Base-by-base conservation (phyloP, 352 stramenopile species). In the Phytophthora pistaciae region DNA sequence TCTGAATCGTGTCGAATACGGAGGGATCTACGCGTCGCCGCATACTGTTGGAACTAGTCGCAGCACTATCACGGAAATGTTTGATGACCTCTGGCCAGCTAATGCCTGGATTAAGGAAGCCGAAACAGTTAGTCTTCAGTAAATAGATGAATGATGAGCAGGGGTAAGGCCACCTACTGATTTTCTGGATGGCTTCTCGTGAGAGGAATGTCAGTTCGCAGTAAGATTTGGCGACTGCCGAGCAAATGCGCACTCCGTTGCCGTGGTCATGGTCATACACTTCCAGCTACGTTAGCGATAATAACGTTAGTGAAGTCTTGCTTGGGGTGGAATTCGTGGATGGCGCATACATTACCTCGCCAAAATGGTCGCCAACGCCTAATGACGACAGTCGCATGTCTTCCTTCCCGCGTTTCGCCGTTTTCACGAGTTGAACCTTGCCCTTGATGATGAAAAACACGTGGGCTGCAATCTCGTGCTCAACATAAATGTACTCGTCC, bases 381-480 rank as follows among this genome's bases (percentile, higher is more conserved):
- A 93, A 72, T 9, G 79, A 74, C 1, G 77, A 71, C 9, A 96
- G 57, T 21, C 77, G 75, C 27, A 74, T 69, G 20, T 96, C 89
- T 14, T 78, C 79, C 20, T 79, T 84, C 0, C 66, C 76, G 13
- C 60, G 70, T 2, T 77, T 63, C 11, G 81, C 72, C 25, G 85
- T 81, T 63, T 91, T 91, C 36, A 87, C 87, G 8, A 96, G 62
- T 29, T 82, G 66, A 14, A 91, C 56, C 55, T 93, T 91, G 36
- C 89, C 89, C 46, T 96, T 96, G 20, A 92, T 68, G 23, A 94
- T 55, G 23, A 96, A 96, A 68, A 94, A 96, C 10, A 96, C 86
- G 49, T 96, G 89, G 3, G 86, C 86, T 1, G 89, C 89, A 59
- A 96, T 94, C 56, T 96, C 89, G 67, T 93, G 84, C 62, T 96